These are phyloP conservation scores for Brettanomyces bruxellensis DNA, from an alignment of 805 yeast genomes.

Conservation along the genomic window DNA sequence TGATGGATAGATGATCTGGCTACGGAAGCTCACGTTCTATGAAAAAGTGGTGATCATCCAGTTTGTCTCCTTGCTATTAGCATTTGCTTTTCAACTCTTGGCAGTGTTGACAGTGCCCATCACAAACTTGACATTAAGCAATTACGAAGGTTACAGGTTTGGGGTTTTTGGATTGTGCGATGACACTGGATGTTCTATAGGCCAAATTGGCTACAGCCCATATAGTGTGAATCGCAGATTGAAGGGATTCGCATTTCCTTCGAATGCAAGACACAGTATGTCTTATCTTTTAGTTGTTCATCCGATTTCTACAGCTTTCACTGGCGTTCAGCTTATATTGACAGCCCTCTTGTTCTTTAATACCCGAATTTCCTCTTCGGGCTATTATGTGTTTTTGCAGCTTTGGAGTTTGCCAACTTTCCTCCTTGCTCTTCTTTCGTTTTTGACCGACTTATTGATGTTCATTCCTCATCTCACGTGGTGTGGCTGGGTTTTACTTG, in stretches of 20 bases:
- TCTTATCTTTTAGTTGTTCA: conserved; percentile 60
- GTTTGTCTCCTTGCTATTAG: conserved; percentile 29
- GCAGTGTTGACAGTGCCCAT: conserved; percentile 58
- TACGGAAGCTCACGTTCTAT: conserved; percentile 5
- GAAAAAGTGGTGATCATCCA: conserved; percentile 14
- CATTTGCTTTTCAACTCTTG: conserved; percentile 49
- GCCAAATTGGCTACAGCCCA: conserved; percentile 35
- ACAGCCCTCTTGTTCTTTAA: conserved; percentile 32
- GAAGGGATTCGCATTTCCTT: conserved; percentile 42
- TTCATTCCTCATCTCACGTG: conserved; percentile 70
- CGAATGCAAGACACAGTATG: conserved; percentile 48
- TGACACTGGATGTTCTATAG: conserved; percentile 28
- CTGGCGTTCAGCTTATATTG: conserved; percentile 35
- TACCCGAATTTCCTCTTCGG: conserved; percentile 23
- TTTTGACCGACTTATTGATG: conserved; percentile 71
- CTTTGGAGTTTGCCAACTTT: conserved; percentile 61
- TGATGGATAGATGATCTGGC: too few relatives aligned
- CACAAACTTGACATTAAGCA: conserved; percentile 40
- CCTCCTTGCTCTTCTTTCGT: conserved; percentile 59
- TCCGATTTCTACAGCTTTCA: conserved; percentile 51
- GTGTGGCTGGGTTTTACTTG: conserved; percentile 79
- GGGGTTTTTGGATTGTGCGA: conserved; percentile 69
- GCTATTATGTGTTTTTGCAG: conserved; percentile 41
- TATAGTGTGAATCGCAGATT: conserved; percentile 22
- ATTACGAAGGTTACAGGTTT: conserved; percentile 39